Base-by-base conservation (phyloP, 345 rosid species). In the Anastatica hierochuntica region DNA sequence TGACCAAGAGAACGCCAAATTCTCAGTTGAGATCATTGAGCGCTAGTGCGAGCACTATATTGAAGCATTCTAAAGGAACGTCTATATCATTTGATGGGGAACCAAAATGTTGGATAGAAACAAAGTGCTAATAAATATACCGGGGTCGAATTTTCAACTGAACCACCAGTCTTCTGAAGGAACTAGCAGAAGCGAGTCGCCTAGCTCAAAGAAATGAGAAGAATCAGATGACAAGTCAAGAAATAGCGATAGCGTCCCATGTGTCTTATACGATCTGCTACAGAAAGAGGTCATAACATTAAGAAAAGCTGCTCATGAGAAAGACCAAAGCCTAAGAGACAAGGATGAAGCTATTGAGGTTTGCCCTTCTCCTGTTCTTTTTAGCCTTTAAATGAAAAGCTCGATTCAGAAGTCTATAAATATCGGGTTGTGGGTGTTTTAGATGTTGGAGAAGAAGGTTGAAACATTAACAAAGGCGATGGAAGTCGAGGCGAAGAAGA, bases 401-500 rank as follows among this genome's bases (percentile, higher is more conserved):
- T n/a, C n/a, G n/a, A n/a, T n/a, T n/a, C n/a, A n/a, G n/a, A n/a
- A n/a, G 9, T 8, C 7, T 29, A 8, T 6, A 29, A 29, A 4
- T 1, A 8, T 6, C 8, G 2, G 27, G 3, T 9, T 11, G 51
- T 9, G 19, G 33, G 12, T 57, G 64, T 21, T 39, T 29, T 76
- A 92, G 98, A 88, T 92, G 95, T 66, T 92, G 31, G 94, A 96
- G 11, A 92, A 83, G 77, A 92, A 88, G 62, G 96, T 88, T 60
- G 98, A 92, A 48, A 92, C 96, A 26, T 77, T 92, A 76, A 84
- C 94, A 38, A 92, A 88, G 72, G 96, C 98, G 53, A 92, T 92
- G 98, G 98, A 85, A 68, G 90, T 92, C 51, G 96, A 92, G 74
- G 90, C 96, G 29, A 92, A 92, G 79, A 92, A 88, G 78, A 92